Conservation (phyloP, 202 grass and related monocot species). For the Panicum virgatum region DNA sequence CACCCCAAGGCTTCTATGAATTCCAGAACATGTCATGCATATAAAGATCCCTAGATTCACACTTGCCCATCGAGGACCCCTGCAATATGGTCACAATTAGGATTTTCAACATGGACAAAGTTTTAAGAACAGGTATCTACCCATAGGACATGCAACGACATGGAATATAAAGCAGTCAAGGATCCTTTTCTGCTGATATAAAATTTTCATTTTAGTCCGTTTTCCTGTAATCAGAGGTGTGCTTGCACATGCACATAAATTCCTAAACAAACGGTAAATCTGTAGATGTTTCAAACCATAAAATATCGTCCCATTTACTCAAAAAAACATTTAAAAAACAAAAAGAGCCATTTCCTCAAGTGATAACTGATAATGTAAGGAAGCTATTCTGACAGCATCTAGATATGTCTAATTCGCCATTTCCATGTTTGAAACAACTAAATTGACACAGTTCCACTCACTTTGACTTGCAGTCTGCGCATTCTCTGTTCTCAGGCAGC, state of each 20-base stretch:
- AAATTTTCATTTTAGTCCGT: background rate
- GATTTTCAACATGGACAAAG: slow-evolving; percentile 7
- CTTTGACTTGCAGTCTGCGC: slow-evolving; percentile 97
- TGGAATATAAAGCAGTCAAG: background rate
- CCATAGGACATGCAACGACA: background rate
- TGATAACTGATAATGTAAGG: background rate
- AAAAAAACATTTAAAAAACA: background rate
- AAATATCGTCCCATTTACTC: background rate
- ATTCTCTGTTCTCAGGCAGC: slow-evolving; percentile 89
- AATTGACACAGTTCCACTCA: slow-evolving; percentile 46
- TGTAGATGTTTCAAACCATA: background rate
- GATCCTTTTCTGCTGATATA: slow-evolving; percentile 6
- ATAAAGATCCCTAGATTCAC: slow-evolving; percentile 98
- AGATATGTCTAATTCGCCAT: background rate
- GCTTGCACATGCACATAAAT: slow-evolving; percentile 8
- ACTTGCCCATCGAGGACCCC: slow-evolving; percentile 96
- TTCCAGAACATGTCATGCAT: slow-evolving; percentile 99
- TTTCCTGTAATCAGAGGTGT: slow-evolving; percentile 17
- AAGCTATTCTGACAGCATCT: background rate
- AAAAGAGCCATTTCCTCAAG: background rate
- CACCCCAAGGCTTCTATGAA: slow-evolving; percentile 97
- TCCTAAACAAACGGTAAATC: background rate
- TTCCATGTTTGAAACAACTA: slow-evolving; percentile 15
- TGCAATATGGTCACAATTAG: slow-evolving; percentile 30
- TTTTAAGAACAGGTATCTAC: background rate